Evolutionary conservation across 2,329 filamentous ascomycete species (phyloP).

Genomic region (Diaporthe sp.): DNA sequence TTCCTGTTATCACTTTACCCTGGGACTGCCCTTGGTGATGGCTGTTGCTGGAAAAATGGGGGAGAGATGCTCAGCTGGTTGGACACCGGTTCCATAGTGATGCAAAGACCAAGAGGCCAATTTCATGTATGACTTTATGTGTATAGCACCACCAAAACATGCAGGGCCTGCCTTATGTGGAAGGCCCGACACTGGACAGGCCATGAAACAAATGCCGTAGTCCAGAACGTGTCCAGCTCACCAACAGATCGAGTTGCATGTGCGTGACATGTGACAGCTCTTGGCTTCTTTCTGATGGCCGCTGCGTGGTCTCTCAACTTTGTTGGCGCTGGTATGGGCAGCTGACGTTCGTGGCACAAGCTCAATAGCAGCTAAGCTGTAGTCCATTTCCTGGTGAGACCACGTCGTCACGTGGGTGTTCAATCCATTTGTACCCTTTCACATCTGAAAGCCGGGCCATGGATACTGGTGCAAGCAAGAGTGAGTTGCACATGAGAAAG

Average conservation of each 20-base stretch:
- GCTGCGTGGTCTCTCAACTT: neutral
- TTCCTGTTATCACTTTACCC: no score
- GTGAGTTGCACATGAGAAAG: neutral
- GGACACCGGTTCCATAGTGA: no score
- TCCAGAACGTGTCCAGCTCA: no score
- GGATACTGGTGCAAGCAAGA: neutral
- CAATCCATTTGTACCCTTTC: neutral
- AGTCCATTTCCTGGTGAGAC: neutral
- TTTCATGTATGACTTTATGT: no score
- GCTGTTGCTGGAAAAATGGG: no score
- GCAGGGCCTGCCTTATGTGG: no score
- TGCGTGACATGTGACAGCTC: slow-evolving; percentile 8
- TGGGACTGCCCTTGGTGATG: no score
- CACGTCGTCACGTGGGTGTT: neutral
- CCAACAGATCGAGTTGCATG: neutral
- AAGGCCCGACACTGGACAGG: no score
- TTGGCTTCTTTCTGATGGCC: neutral
- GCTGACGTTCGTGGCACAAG: neutral
- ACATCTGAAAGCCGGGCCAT: neutral
- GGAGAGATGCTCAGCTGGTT: no score
- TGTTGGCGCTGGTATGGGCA: neutral
- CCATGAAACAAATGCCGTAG: no score
- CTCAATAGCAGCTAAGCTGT: neutral
- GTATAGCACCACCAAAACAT: no score
- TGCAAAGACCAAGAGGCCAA: no score